Evolutionary conservation across 2,329 filamentous ascomycete species (phyloP).

Genomic region (Gnomoniopsis smithogilvyi): DNA sequence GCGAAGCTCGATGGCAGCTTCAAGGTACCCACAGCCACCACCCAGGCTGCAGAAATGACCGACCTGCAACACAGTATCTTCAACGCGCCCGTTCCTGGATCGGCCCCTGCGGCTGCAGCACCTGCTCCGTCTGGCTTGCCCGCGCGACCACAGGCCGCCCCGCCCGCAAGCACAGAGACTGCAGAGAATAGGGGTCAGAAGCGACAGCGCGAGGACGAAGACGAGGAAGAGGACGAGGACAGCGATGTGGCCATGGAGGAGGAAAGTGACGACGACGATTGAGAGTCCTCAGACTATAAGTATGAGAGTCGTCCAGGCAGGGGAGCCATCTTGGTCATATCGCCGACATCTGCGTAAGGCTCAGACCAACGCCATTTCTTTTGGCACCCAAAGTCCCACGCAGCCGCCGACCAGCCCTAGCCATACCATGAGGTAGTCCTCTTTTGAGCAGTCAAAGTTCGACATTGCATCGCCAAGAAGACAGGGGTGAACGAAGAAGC

Average conservation of each 20-base stretch:
- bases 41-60: slow-evolving; percentile 61
- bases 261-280: slow-evolving; percentile 71
- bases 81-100: slow-evolving; percentile 59
- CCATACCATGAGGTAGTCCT: slow-evolving; percentile 83
- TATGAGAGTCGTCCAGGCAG: background rate
- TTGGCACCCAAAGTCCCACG: slow-evolving; percentile 75
- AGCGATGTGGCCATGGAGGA: slow-evolving; percentile 66
- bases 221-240: slow-evolving; percentile 59
- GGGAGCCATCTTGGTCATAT: background rate
- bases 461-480: slow-evolving; percentile 79
- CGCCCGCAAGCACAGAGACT: slow-evolving; percentile 48
- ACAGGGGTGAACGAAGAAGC: slow-evolving; percentile 93
- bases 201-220: slow-evolving; percentile 66
- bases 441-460: slow-evolving; percentile 56
- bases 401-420: slow-evolving; percentile 80
- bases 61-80: slow-evolving; percentile 80
- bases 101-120: slow-evolving; percentile 37
- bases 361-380: slow-evolving; percentile 55
- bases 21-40: slow-evolving; percentile 58
- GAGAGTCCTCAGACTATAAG: slow-evolving; percentile 22
- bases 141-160: slow-evolving; percentile 46
- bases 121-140: slow-evolving; percentile 38
- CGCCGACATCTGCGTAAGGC: slow-evolving; percentile 9
- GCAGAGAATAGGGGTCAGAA: slow-evolving; percentile 64
- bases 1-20: slow-evolving; percentile 91